Percentiles rank a stretch among this genome's conserved stretches.
These are phyloP conservation scores for Fraxinus floribunda DNA, from an alignment of 305 asterid species.

Conservation along the genomic window DNA sequence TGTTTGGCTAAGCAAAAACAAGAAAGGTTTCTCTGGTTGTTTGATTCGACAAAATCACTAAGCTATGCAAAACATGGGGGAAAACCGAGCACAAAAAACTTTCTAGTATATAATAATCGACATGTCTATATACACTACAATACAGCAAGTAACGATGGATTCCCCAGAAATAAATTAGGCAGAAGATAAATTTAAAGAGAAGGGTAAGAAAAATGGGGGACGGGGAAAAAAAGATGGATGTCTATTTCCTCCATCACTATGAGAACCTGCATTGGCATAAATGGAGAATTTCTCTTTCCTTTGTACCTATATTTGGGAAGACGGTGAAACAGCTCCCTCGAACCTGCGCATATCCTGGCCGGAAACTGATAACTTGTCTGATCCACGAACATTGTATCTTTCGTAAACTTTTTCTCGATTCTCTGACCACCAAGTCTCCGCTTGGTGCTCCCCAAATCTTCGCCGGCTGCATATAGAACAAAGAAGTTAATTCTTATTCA, in stretches of 20 bases:
- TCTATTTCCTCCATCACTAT: constrained; percentile 33
- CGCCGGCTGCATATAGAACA: constrained; percentile 62
- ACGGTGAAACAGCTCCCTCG: constrained; percentile 68
- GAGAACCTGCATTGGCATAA: constrained; percentile 31
- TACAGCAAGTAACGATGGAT: constrained; percentile 30
- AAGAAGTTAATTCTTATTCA: neutral
- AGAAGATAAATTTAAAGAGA: constrained; percentile 13
- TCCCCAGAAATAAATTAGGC: constrained; percentile 25
- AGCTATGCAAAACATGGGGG: neutral
- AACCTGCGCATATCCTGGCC: constrained; percentile 67
- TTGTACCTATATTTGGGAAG: constrained; percentile 58
- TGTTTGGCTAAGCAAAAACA: neutral
- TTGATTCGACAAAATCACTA: neutral
- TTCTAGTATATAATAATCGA: constrained; percentile 22
- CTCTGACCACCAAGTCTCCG: constrained; percentile 99
- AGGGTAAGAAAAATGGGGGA: constrained; percentile 13
- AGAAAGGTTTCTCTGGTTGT: neutral
- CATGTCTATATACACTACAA: constrained; percentile 43
- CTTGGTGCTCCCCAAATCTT: constrained; percentile 98
- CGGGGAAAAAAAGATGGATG: constrained; percentile 34
- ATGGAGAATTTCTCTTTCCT: constrained; percentile 12
- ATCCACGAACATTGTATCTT: constrained; percentile 85
- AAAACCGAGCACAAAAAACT: neutral
- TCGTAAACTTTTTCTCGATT: constrained; percentile 87
- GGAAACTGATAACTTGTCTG: constrained; percentile 73